Evolutionary conservation across 2,329 filamentous ascomycete species (phyloP).

Genomic region (Acephala macrosclerotiorum): DNA sequence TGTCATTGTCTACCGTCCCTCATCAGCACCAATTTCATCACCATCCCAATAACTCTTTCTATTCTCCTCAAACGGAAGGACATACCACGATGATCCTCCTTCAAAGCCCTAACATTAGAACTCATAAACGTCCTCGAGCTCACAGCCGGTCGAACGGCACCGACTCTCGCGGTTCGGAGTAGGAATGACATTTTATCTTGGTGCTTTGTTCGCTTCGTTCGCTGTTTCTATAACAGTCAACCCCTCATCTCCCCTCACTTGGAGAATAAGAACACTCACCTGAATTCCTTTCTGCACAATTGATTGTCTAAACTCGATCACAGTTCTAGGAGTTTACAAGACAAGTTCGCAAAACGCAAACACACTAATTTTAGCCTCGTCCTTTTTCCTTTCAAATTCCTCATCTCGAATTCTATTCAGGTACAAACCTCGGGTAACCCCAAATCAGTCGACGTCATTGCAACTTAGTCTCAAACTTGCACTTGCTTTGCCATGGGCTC

Average conservation of each 20-base stretch:
- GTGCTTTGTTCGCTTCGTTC: slow-evolving; percentile 43
- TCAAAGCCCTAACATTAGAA: slow-evolving; percentile 34
- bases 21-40: too few species aligned
- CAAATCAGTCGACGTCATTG: neutral
- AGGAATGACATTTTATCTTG: slow-evolving; percentile 55
- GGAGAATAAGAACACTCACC: neutral
- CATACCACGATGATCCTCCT: slow-evolving; percentile 43
- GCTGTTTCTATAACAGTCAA: neutral
- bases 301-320: neutral
- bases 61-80: slow-evolving; percentile 11
- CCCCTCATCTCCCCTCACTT: neutral
- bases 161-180: slow-evolving; percentile 30
- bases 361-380: too few species aligned
- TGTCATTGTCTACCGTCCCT: slow-evolving; percentile 41
- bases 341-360: too few species aligned
- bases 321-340: too few species aligned
- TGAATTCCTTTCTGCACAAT: neutral
- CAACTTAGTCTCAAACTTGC: neutral
- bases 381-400: neutral
- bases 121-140: slow-evolving; percentile 31
- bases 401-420: neutral
- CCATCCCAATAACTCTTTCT: neutral
- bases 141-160: slow-evolving; percentile 24
- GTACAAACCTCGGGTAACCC: neutral
- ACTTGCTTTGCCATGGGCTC: neutral